These are phyloP conservation scores for Ajuga reptans DNA, from an alignment of 305 asterid species.

Conservation along the genomic window DNA sequence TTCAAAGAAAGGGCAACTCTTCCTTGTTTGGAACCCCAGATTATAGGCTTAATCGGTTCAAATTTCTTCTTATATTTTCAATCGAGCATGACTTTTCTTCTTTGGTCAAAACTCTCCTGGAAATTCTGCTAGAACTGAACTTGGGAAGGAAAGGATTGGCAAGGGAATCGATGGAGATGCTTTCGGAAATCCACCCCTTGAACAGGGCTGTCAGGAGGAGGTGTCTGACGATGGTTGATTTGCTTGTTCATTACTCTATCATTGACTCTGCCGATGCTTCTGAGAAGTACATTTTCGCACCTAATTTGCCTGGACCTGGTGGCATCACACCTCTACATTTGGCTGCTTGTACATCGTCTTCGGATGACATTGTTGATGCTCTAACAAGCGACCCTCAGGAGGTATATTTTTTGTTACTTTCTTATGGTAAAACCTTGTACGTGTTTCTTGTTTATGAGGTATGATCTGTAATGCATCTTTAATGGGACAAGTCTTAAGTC, in stretches of 20 bases:
- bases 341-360: constrained; percentile 53
- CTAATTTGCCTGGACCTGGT: constrained; percentile 68
- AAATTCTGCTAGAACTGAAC: constrained; percentile 51
- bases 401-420: constrained; percentile 28
- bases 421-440: not conserved
- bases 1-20: constrained; percentile 54
- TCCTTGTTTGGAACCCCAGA: constrained; percentile 42
- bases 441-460: not conserved
- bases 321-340: constrained; percentile 80
- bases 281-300: constrained; percentile 43
- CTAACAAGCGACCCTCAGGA: constrained; percentile 66
- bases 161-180: constrained; percentile 46
- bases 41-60: constrained; percentile 49
- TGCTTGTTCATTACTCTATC: constrained; percentile 49
- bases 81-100: constrained; percentile 61
- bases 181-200: constrained; percentile 58
- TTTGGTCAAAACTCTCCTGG: constrained; percentile 56
- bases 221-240: constrained; percentile 47
- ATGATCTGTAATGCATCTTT: not conserved
- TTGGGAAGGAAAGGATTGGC: constrained; percentile 38
- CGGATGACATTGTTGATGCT: constrained; percentile 59
- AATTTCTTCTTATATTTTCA: constrained; percentile 58
- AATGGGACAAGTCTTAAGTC: too few relatives aligned
- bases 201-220: constrained; percentile 68
- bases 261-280: constrained; percentile 28